phyloP scores from a whole-genome alignment of 345 rosid species.

The Sisymbrium altissimum region DNA sequence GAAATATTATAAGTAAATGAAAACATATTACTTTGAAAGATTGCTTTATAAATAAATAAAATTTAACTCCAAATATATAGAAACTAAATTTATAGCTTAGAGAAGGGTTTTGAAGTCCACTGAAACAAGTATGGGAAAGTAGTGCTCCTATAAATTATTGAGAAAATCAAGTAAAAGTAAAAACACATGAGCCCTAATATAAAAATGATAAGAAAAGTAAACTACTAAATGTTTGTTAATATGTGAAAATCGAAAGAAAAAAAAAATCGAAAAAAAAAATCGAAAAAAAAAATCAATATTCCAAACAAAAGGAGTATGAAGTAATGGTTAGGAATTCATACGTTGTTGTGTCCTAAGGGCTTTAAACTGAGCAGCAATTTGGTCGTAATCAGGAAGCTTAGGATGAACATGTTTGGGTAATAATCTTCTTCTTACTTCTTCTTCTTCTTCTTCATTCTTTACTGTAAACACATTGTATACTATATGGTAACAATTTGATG shows the following conservation, averaged over 20 bases:
- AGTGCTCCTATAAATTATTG: not conserved
- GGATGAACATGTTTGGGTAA: conserved; percentile 70
- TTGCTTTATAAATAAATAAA: too few relatives aligned
- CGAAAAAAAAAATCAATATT: not conserved
- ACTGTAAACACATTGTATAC: conserved; percentile 29
- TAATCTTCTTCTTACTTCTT: not conserved
- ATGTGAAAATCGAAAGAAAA: not conserved
- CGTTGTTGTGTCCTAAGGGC: conserved; percentile 15
- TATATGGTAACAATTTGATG: conserved; percentile 25
- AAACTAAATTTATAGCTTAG: too few relatives aligned
- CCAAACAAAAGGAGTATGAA: not conserved
- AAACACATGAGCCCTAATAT: too few relatives aligned
- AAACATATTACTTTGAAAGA: too few relatives aligned
- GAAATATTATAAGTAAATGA: too few relatives aligned
- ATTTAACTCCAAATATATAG: too few relatives aligned
- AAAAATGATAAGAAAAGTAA: not conserved
- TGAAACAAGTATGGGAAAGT: too few relatives aligned
- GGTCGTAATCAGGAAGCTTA: conserved; percentile 88
- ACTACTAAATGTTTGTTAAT: not conserved
- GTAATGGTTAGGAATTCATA: conserved; percentile 5
- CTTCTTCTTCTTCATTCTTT: conserved; percentile 25
- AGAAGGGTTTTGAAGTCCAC: too few relatives aligned
- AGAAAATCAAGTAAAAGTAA: not conserved
- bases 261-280: too few relatives aligned
- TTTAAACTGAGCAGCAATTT: conserved; percentile 58